Evolutionary conservation across 2,329 filamentous ascomycete genomes (phyloP).

Genomic region (Neofusicoccum cordaticola): DNA sequence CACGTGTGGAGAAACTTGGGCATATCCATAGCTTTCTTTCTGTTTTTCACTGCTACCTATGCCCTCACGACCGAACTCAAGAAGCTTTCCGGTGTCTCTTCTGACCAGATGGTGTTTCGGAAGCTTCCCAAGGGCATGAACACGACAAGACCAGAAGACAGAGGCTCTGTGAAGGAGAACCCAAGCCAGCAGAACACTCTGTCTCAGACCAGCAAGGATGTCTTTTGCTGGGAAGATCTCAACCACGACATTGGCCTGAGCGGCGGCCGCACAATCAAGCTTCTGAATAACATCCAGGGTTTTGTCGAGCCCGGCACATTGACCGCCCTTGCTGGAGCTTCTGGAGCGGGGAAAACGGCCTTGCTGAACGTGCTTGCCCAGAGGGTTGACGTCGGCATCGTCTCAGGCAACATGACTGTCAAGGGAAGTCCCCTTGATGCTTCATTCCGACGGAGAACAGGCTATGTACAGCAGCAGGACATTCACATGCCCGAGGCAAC

Average conservation of each 20-base stretch:
- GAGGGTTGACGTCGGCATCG: slow-evolving; percentile 35
- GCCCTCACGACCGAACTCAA: slow-evolving; percentile 59
- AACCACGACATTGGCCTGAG: slow-evolving; percentile 52
- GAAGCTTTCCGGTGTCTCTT: slow-evolving; percentile 25
- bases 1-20: slow-evolving; percentile 63
- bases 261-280: slow-evolving; percentile 44
- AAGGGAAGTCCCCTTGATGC: slow-evolving; percentile 34
- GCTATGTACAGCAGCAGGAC: slow-evolving; percentile 54
- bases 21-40: slow-evolving; percentile 62
- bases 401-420: slow-evolving; percentile 39
- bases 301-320: slow-evolving; percentile 57
- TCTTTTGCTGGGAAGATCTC: slow-evolving; percentile 66
- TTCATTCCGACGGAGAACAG: slow-evolving; percentile 37
- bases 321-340: slow-evolving; percentile 44
- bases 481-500: slow-evolving; percentile 42
- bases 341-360: slow-evolving; percentile 39
- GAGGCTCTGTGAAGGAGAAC: too few relatives aligned
- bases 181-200: too few relatives aligned
- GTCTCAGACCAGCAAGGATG: slow-evolving; percentile 28
- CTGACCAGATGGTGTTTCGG: slow-evolving; percentile 35
- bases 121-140: slow-evolving; percentile 42
- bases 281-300: slow-evolving; percentile 54
- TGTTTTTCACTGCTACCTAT: slow-evolving; percentile 64
- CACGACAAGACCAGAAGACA: too few relatives aligned
- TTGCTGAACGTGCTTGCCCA: slow-evolving; percentile 38